Base-by-base conservation (phyloP, 2,329 filamentous ascomycete species). In the Colletotrichum sp. region DNA sequence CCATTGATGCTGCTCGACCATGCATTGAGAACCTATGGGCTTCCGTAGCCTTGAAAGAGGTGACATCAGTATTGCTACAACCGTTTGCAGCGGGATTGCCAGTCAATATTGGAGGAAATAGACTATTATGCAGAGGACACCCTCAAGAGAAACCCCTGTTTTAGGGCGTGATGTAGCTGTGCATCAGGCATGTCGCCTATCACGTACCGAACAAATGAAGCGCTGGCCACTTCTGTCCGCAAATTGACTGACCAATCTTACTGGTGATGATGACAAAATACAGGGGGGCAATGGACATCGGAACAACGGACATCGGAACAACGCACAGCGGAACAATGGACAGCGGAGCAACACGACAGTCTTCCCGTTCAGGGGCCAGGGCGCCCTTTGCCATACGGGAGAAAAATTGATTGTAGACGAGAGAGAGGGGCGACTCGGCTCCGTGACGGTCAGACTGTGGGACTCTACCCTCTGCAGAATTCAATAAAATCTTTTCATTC, bases 311-410 rank as follows among this genome's bases (percentile, higher is more conserved):
- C 39, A n/a, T 11, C 39, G 9, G 39, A 44, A 44, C 39, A 44
- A n/a, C 39, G 19, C 19, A 12, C 0, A 44, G 19, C 39, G 39
- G 39, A 12, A 44, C 39, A 44, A 12, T 0, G 0, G 0, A 44
- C 39, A 6, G 19, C 39, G 39, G 39, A 44, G n/a, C 39, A 44
- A 12, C 39, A 44, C 0, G 5, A 0, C 19, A 44, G 39, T n/a
- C 39, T n/a, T 44, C 39, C 39, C 39, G 39, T 12, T n/a, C 5
- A 44, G 19, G 19, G 19, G 19, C 9, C 0, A n/a, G 39, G 3
- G 39, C 19, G 0, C 39, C 5, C 19, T 44, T 12, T n/a, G 19
- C 39, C 5, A n/a, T 0, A 6, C n/a, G n/a, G 44, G 22, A 22
- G n/a, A 49, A 4, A 22, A 6, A 13, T 49, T 0, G 1, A 49